Evolutionary conservation across 208 protist genomes (phyloP).

Genomic region (Trypanosoma grayi): DNA sequence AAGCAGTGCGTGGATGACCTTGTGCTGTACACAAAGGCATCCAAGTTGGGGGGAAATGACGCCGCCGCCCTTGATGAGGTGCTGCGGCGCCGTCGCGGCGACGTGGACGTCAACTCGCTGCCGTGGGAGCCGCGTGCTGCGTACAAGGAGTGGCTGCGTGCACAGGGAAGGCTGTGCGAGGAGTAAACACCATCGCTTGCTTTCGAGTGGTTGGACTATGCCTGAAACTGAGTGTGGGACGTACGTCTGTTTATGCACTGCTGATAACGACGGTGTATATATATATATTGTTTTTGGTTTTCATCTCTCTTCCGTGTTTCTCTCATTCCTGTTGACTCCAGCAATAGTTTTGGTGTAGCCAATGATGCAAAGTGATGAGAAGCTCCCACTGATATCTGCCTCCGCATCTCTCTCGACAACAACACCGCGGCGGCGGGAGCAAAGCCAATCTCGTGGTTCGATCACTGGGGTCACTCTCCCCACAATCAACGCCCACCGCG

Average conservation of each 20-base stretch:
- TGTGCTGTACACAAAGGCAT: constrained; percentile 47
- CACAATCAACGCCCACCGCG: constrained; percentile 1
- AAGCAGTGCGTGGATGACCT: constrained; percentile 76
- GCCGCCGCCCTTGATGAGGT: constrained; percentile 32
- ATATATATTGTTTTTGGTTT: not conserved
- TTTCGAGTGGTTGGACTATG: not conserved
- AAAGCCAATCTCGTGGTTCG: not conserved
- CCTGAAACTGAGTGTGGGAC: not conserved
- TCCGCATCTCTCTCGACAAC: no score
- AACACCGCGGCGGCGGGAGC: not conserved
- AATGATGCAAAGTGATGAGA: constrained; percentile 2
- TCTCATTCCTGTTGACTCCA: not conserved
- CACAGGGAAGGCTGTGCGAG: constrained; percentile 42
- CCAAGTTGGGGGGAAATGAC: constrained; percentile 30
- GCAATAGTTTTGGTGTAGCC: not conserved
- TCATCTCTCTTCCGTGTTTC: not conserved
- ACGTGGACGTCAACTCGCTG: constrained; percentile 47
- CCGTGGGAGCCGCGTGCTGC: constrained; percentile 70
- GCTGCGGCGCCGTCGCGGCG: constrained; percentile 41
- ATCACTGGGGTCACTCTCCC: not conserved
- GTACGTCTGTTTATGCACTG: not conserved
- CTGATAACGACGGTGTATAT: not conserved
- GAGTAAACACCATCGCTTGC: not conserved
- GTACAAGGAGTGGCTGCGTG: constrained; percentile 67
- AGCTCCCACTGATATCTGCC: not conserved